Evolutionary conservation across 768 basidiomycete species (phyloP).

Genomic region (Dendrothele bispora): DNA sequence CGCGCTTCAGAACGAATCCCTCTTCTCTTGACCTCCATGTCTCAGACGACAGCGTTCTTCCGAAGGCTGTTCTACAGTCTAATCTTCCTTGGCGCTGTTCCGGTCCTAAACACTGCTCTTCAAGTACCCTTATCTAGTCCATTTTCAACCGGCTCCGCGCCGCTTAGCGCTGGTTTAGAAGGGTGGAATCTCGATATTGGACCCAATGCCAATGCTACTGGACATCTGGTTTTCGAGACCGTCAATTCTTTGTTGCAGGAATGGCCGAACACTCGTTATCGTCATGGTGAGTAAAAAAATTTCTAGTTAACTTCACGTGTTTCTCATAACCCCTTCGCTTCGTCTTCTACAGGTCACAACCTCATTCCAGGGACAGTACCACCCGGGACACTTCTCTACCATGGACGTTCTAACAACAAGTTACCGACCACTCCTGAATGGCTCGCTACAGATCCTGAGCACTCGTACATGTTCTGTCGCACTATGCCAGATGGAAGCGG

Average conservation of each 20-base stretch:
- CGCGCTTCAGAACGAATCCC: too few relatives aligned
- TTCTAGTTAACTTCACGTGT: too few relatives aligned
- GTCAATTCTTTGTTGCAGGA: constrained; percentile 30
- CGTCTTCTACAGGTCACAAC: constrained; percentile 15
- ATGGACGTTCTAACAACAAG: constrained; percentile 13
- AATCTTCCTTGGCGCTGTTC: too few relatives aligned
- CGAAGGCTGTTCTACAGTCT: too few relatives aligned
- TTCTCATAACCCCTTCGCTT: too few relatives aligned
- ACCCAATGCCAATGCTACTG: constrained; percentile 26
- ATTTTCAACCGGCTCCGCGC: too few relatives aligned
- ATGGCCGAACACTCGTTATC: constrained; percentile 33
- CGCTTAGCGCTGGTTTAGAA: too few relatives aligned
- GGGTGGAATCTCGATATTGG: constrained; percentile 23
- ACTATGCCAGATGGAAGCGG: constrained; percentile 12
- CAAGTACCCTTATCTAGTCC: too few relatives aligned
- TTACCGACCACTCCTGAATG: constrained; percentile 17
- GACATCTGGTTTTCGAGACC: constrained; percentile 29
- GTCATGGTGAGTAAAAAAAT: constrained; percentile 21
- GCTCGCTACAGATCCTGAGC: constrained; percentile 21
- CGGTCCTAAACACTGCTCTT: too few relatives aligned
- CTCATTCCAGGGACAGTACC: constrained; percentile 17
- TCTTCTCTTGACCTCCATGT: too few relatives aligned
- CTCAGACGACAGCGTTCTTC: too few relatives aligned
- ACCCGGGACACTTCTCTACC: constrained; percentile 18
- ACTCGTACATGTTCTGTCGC: constrained; percentile 34